These are phyloP conservation scores for Barnettozyma hawaiiensis DNA, from an alignment of 1,139 yeast genomes.

Conservation along the genomic window DNA sequence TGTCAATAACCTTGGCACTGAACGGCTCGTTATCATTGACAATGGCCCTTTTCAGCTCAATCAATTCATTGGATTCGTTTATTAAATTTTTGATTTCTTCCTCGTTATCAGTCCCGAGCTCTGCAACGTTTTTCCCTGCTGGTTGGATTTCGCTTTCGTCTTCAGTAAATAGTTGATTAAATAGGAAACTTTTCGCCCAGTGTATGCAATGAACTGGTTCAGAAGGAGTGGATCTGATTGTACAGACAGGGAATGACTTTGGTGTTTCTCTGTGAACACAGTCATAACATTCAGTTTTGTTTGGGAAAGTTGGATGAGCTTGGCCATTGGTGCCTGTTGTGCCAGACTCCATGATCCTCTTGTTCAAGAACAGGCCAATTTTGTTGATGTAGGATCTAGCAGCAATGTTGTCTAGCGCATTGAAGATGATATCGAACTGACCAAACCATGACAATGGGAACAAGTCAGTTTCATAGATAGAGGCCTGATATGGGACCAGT, in stretches of 20 bases:
- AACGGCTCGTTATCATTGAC: constrained; percentile 31
- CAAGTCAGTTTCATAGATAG: constrained; percentile 68
- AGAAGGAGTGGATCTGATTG: constrained; percentile 94
- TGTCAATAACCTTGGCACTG: constrained; percentile 40
- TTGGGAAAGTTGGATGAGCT: constrained; percentile 84
- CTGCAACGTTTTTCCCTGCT: constrained; percentile 31
- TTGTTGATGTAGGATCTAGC: constrained; percentile 88
- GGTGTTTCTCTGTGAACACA: constrained; percentile 86
- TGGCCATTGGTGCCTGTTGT: constrained; percentile 95
- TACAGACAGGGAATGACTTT: constrained; percentile 90
- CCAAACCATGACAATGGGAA: constrained; percentile 81
- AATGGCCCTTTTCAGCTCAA: constrained; percentile 51
- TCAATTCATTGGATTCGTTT: constrained; percentile 72
- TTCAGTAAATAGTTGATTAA: constrained; percentile 73
- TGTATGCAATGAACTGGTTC: constrained; percentile 95
- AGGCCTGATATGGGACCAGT: constrained; percentile 78
- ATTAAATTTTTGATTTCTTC: constrained; percentile 65
- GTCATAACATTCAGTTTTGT: constrained; percentile 85
- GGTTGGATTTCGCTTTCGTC: constrained; percentile 29
- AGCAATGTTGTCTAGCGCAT: constrained; percentile 89
- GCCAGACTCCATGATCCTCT: constrained; percentile 87
- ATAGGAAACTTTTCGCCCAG: constrained; percentile 93
- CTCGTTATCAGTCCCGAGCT: constrained; percentile 54
- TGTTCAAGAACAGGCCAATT: constrained; percentile 66
- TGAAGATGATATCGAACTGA: constrained; percentile 72